Base-by-base conservation (phyloP, 257 asterid species). In the Solanum chilense region DNA sequence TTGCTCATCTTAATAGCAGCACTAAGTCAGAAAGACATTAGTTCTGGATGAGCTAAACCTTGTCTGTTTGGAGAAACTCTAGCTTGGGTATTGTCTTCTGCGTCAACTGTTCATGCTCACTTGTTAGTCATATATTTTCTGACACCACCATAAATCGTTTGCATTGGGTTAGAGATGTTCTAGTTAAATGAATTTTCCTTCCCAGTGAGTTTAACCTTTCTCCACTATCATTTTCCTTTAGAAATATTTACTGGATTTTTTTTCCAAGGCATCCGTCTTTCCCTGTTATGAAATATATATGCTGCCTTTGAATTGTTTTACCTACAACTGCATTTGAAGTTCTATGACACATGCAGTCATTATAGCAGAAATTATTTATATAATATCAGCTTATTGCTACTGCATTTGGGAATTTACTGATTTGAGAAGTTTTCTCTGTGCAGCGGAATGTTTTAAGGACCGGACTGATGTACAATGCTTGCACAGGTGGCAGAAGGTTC, bases 401-500 rank as follows among this genome's bases (percentile, higher is more conserved):
- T 78, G 45, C 69, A 81, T 81, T 81, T 29, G 39, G 69, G 27
- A 29, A 85, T 82, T 25, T 81, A 81, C 80, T 73, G 42, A 68
- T 66, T 18, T 81, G 84, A 69, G 78, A 25, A 25, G 25, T 86
- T 85, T 85, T 25, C 39, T 86, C 42, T 88, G 71, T 88, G 82
- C 86, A 96, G 99, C 98, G 92, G 98, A 95, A 93, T 94, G 95
- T 91, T 92, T 96, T 94, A 95, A 95, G 93, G 99, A 95, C 86
- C 93, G 98, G 70, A 92, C 95, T 83, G 98, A 95, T 93, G 98
- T 95, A 83, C 98, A 96, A 90, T 96, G 99, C 90, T 90, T 96
- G 87, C 99, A 96, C 93, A 92, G 99, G 92, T 96, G 99, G 99
- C 99, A 96, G 91, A 96, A 96, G 92, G 99, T 96, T 91, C 94